Conservation (phyloP, 345 rosid genomes). For the Lepidium aucheri region DNA sequence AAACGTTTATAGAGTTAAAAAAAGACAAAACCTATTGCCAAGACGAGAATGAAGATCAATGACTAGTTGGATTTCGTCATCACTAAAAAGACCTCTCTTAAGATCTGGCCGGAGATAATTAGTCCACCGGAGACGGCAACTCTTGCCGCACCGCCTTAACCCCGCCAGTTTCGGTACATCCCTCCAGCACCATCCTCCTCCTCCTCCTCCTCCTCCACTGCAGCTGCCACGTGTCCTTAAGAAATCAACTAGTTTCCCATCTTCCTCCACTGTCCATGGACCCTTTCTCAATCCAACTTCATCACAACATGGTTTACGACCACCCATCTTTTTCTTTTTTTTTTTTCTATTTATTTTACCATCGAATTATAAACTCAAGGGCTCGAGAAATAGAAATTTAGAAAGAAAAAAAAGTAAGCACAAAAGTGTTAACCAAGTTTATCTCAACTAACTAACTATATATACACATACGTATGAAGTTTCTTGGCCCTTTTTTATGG, state of each 20-base stretch:
- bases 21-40: constrained; percentile 50
- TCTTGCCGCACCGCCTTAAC: constrained; percentile 69
- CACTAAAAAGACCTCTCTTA: constrained; percentile 61
- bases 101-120: constrained; percentile 75
- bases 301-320: constrained; percentile 66
- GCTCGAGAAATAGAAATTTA: neutral
- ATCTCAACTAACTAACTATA: constrained; percentile 33
- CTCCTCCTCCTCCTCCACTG: constrained; percentile 57
- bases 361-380: neutral
- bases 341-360: neutral
- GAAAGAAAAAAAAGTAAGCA: neutral
- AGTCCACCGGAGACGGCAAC: constrained; percentile 87
- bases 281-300: constrained; percentile 64
- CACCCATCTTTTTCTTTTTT: constrained; percentile 29
- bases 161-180: constrained; percentile 67
- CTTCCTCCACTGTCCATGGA: constrained; percentile 74
- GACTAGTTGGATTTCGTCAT: constrained; percentile 49
- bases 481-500: constrained; percentile 13
- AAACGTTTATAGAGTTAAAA: neutral
- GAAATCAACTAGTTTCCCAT: constrained; percentile 54
- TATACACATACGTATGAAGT: constrained; percentile 13
- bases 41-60: constrained; percentile 67
- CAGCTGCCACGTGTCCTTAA: constrained; percentile 45
- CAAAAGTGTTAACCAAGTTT: constrained; percentile 19
- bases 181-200: constrained; percentile 86